These are phyloP conservation scores for Corylus avellana DNA, from an alignment of 306 rosid species.

Conservation along the genomic window DNA sequence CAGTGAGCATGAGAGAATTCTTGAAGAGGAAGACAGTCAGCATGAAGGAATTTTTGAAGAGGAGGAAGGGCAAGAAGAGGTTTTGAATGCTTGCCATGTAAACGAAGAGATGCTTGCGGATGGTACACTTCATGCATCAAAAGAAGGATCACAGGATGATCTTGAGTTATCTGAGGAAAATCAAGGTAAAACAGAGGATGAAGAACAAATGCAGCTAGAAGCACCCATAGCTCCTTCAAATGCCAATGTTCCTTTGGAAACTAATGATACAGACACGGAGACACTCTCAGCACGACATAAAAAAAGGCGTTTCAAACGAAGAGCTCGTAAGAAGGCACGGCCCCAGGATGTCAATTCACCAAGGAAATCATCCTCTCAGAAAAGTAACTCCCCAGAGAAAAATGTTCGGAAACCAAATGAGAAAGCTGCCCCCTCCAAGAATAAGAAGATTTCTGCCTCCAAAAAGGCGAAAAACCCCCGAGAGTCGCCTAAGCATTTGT, in stretches of 20 bases:
- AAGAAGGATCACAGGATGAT: constrained; percentile 19
- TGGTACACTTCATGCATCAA: constrained; percentile 16
- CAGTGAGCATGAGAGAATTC: too few relatives aligned
- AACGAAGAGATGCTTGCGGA: constrained; percentile 14
- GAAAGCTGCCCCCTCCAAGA: neutral
- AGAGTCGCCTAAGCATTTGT: constrained; percentile 22
- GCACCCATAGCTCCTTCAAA: constrained; percentile 21
- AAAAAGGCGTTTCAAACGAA: constrained; percentile 35
- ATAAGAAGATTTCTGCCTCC: constrained; percentile 2
- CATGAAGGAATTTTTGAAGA: neutral
- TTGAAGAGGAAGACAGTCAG: constrained; percentile 7
- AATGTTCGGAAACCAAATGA: neutral
- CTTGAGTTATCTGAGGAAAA: constrained; percentile 13
- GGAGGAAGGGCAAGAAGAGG: constrained; percentile 16
- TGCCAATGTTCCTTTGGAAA: constrained; percentile 37
- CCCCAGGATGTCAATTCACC: neutral
- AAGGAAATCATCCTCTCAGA: neutral
- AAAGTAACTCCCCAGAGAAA: neutral
- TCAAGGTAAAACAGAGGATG: constrained; percentile 17
- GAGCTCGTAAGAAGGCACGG: constrained; percentile 24
- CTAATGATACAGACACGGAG: constrained; percentile 28
- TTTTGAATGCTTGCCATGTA: constrained; percentile 9
- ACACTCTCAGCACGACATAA: neutral
- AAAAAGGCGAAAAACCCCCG: constrained; percentile 1
- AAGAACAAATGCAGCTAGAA: constrained; percentile 22